Percentiles rank a stretch among this genome's conserved stretches.
Conservation (phyloP, 164 flowering plant genomes). For the grape (Vitis vinifera) region DNA sequence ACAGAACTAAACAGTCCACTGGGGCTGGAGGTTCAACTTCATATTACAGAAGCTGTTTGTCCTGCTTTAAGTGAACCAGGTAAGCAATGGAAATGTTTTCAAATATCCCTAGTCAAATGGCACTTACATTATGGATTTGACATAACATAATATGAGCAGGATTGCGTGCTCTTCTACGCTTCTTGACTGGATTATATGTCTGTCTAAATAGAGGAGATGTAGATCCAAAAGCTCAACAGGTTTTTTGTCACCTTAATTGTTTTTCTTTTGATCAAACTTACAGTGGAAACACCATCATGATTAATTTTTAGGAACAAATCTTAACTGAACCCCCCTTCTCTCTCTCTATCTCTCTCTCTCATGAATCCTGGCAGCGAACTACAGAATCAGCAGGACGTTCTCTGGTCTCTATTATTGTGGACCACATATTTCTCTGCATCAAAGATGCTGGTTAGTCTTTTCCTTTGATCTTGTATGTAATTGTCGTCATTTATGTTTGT, state of each 20-base stretch:
- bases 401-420: slow-evolving; percentile 78
- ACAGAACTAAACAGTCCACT: slow-evolving; percentile 82
- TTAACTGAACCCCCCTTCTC: background rate
- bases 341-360: slow-evolving; percentile 7
- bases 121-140: slow-evolving; percentile 2
- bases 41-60: slow-evolving; percentile 88
- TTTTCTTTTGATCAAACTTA: background rate
- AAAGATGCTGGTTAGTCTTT: slow-evolving; percentile 80
- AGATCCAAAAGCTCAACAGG: slow-evolving; percentile 75
- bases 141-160: slow-evolving; percentile 47
- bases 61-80: slow-evolving; percentile 99
- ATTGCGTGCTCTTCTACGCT: slow-evolving; percentile 93
- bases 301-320: background rate
- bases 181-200: slow-evolving; percentile 89
- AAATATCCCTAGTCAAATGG: background rate
- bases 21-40: slow-evolving; percentile 95
- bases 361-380: slow-evolving; percentile 48
- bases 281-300: background rate
- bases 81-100: slow-evolving; percentile 22
- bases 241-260: slow-evolving; percentile 18
- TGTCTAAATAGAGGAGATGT: slow-evolving; percentile 95
- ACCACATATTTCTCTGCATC: slow-evolving; percentile 91
- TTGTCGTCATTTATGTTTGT: background rate
- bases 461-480: background rate
- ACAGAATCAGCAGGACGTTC: slow-evolving; percentile 95